Conservation (phyloP, 768 basidiomycete genomes). For the Leccinum longicurvipes region DNA sequence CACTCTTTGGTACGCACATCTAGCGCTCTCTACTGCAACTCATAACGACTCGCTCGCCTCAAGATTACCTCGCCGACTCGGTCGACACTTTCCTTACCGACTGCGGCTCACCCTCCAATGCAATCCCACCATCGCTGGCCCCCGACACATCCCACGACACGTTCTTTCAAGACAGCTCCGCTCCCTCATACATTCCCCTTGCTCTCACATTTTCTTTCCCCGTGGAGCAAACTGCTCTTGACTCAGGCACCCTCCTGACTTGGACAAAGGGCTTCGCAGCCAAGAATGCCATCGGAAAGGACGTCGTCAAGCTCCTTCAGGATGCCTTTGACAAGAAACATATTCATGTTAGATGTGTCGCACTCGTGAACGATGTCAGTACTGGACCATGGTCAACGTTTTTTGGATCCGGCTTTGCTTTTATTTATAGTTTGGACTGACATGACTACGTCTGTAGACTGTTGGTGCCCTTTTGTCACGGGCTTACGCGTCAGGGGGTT, state of each 20-base stretch:
- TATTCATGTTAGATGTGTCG: conserved; percentile 87
- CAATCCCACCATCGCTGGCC: conserved; percentile 27
- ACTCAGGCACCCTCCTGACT: conserved; percentile 84
- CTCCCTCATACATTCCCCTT: conserved; percentile 55
- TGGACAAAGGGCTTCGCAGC: conserved; percentile 98
- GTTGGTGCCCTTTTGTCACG: conserved; percentile 92
- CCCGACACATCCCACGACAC: conserved; percentile 13
- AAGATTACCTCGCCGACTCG: conserved; percentile 97
- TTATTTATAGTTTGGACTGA: conserved; percentile 4
- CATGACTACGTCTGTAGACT: conserved; percentile 50
- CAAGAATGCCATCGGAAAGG: conserved; percentile 84
- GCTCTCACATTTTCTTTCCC: conserved; percentile 98
- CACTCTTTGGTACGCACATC: conserved; percentile 69
- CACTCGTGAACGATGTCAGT: conserved; percentile 91
- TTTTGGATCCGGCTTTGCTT: not conserved
- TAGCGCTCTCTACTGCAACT: not conserved
- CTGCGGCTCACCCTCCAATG: conserved; percentile 26
- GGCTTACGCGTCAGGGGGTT: conserved; percentile 91
- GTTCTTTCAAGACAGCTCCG: conserved; percentile 18
- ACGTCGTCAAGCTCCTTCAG: conserved; percentile 86
- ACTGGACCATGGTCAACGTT: conserved; percentile 33
- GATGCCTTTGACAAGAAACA: conserved; percentile 91
- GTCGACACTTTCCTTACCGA: conserved; percentile 91
- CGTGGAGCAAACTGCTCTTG: conserved; percentile 93
- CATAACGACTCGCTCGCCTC: conserved; percentile 11